A percentile compares a stretch with the other conserved stretches of the same genome.
phyloP scores from a whole-genome alignment of 2,329 filamentous ascomycete genomes.

The Aspergillus thermomutatus region DNA sequence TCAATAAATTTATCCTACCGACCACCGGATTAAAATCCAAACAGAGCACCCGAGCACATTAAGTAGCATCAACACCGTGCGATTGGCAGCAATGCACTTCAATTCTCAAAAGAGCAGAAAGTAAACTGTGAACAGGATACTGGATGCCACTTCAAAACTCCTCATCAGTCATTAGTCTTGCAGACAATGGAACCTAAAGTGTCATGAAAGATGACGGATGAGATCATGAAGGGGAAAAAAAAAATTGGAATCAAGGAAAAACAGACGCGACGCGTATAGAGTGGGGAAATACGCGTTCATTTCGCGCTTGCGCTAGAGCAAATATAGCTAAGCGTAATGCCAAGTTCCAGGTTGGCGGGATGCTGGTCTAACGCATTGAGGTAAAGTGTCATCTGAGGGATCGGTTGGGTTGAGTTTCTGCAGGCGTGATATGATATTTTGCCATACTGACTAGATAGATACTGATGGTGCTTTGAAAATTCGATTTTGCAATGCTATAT shows the following conservation, averaged over 20 bases:
- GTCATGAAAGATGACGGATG: background rate
- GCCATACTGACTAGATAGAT: background rate
- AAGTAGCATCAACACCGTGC: background rate
- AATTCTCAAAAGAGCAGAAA: background rate
- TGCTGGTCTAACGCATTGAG: background rate
- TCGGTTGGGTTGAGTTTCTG: background rate
- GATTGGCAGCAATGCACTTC: background rate
- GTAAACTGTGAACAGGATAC: background rate
- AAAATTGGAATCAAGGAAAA: slow-evolving; percentile 2
- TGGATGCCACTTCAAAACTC: background rate
- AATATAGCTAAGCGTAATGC: slow-evolving; percentile 1
- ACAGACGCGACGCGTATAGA: slow-evolving; percentile 10
- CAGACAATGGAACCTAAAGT: background rate
- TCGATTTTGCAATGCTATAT: background rate
- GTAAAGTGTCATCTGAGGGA: background rate
- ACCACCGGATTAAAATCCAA: background rate
- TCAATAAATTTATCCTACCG: background rate
- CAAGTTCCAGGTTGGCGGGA: background rate
- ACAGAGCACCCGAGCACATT: too few relatives aligned
- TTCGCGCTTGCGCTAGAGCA: slow-evolving; percentile 12
- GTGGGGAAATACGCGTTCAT: slow-evolving; percentile 9
- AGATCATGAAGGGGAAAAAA: background rate
- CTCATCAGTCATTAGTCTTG: background rate
- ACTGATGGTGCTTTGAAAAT: background rate
- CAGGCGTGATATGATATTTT: background rate